phyloP scores from a whole-genome alignment of 2,329 filamentous ascomycete species.

The Aciculosporium take region DNA sequence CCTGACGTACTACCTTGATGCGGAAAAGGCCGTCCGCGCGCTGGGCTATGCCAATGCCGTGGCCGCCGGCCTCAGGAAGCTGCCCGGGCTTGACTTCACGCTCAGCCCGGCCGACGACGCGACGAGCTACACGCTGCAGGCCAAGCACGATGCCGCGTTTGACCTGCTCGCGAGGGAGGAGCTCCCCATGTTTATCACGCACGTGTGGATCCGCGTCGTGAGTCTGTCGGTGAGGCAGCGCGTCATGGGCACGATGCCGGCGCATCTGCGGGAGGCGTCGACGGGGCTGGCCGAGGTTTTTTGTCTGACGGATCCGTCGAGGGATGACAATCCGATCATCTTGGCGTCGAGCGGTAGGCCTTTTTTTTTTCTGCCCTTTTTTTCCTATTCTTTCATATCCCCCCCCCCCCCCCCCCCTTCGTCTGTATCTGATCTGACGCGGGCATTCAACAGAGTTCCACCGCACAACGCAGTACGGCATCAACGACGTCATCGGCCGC shows the following conservation, averaged over 20 bases:
- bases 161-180: slow-evolving; percentile 51
- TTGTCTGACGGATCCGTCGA: slow-evolving; percentile 59
- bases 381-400: too few species aligned
- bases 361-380: too few species aligned
- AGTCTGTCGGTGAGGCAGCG: slow-evolving; percentile 52
- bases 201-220: slow-evolving; percentile 55
- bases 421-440: too few species aligned
- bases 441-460: slow-evolving; percentile 50
- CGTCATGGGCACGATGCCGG: slow-evolving; percentile 52
- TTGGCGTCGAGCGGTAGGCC: slow-evolving; percentile 61
- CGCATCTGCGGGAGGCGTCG: slow-evolving; percentile 51
- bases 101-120: slow-evolving; percentile 34
- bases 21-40: slow-evolving; percentile 55
- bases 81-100: slow-evolving; percentile 42
- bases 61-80: slow-evolving; percentile 41
- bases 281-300: slow-evolving; percentile 66
- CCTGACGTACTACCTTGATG: slow-evolving; percentile 58
- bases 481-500: slow-evolving; percentile 56
- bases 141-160: slow-evolving; percentile 51
- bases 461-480: slow-evolving; percentile 59
- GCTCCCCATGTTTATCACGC: slow-evolving; percentile 56
- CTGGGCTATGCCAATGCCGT: slow-evolving; percentile 59
- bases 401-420: too few species aligned
- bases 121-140: slow-evolving; percentile 42
- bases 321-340: slow-evolving; percentile 61